Conservation (phyloP, 2,329 filamentous ascomycete genomes). For the Dactylonectria macrodidyma region DNA sequence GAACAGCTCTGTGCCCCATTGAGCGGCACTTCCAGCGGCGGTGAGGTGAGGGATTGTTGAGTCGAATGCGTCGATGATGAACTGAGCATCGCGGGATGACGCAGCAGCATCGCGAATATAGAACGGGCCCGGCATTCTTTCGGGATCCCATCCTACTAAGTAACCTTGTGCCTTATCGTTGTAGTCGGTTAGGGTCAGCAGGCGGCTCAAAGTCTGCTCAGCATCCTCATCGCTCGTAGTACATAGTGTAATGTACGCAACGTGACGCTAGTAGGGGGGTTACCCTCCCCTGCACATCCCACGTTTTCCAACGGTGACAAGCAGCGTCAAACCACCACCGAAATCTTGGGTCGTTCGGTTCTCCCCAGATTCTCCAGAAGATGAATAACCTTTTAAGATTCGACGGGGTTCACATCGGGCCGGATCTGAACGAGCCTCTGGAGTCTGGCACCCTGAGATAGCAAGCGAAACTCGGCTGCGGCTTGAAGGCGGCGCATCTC, state of each 20-base stretch:
- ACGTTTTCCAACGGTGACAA: conserved; percentile 34
- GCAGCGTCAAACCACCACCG: conserved; percentile 5
- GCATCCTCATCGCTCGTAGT: conserved; percentile 29
- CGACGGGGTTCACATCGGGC: conserved; percentile 27
- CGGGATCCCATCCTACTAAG: conserved; percentile 14
- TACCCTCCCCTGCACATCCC: conserved; percentile 29
- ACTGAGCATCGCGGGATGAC: conserved; percentile 45
- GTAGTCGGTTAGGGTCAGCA: conserved; percentile 16
- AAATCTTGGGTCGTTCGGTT: conserved; percentile 11
- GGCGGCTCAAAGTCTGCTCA: conserved; percentile 35
- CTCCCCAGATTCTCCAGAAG: conserved; percentile 21
- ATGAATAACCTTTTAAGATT: conserved; percentile 25
- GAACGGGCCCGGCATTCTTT: conserved; percentile 41
- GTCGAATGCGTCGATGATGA: conserved; percentile 51
- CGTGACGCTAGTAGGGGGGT: conserved; percentile 45
- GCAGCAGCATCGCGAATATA: conserved; percentile 43
- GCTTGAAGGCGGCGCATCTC: conserved; percentile 12
- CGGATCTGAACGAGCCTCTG: conserved; percentile 17
- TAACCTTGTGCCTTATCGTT: conserved; percentile 33
- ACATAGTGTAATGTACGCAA: conserved; percentile 12
- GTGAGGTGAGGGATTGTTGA: conserved; percentile 48
- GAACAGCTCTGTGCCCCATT: conserved; percentile 49
- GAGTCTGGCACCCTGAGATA: conserved; percentile 14
- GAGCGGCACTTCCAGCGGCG: conserved; percentile 45
- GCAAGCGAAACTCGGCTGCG: conserved; percentile 11